These are phyloP conservation scores for Leccinum obscurum DNA, from an alignment of 768 basidiomycete species.

Conservation along the genomic window DNA sequence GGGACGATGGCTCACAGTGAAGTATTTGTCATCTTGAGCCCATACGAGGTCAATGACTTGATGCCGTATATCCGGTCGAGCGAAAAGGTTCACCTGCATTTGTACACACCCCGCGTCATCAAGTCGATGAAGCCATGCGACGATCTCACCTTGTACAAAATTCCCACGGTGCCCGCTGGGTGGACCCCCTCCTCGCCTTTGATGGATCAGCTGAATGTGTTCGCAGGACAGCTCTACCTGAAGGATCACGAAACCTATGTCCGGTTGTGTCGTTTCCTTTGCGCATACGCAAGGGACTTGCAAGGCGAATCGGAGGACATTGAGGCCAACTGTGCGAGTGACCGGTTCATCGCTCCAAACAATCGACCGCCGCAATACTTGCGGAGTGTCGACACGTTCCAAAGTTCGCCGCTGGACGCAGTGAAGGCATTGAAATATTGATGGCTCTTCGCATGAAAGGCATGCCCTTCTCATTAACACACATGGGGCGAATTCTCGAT, in stretches of 20 bases:
- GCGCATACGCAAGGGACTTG: background rate
- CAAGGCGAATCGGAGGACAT: background rate
- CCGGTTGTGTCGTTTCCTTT: background rate
- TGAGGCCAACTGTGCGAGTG: background rate
- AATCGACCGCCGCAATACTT: background rate
- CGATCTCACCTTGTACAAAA: background rate
- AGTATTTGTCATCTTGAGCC: background rate
- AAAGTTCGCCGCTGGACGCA: slow-evolving; percentile 35
- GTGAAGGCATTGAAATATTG: slow-evolving; percentile 21
- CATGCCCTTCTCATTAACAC: slow-evolving; percentile 36
- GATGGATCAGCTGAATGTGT: background rate
- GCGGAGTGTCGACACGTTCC: slow-evolving; percentile 28
- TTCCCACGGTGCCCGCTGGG: background rate
- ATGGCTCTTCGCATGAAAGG: slow-evolving; percentile 40
- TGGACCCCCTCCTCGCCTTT: background rate
- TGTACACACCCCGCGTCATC: background rate
- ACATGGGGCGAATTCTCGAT: slow-evolving; percentile 42
- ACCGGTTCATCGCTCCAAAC: slow-evolving; percentile 11
- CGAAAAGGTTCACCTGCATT: background rate
- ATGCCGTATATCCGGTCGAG: slow-evolving; percentile 36
- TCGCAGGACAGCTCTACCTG: background rate
- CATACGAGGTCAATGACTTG: slow-evolving; percentile 36
- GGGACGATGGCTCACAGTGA: background rate
- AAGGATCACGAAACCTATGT: slow-evolving; percentile 25
- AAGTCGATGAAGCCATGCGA: background rate